phyloP scores from a whole-genome alignment of 2,329 filamentous ascomycete genomes.

The Balansia obtecta region DNA sequence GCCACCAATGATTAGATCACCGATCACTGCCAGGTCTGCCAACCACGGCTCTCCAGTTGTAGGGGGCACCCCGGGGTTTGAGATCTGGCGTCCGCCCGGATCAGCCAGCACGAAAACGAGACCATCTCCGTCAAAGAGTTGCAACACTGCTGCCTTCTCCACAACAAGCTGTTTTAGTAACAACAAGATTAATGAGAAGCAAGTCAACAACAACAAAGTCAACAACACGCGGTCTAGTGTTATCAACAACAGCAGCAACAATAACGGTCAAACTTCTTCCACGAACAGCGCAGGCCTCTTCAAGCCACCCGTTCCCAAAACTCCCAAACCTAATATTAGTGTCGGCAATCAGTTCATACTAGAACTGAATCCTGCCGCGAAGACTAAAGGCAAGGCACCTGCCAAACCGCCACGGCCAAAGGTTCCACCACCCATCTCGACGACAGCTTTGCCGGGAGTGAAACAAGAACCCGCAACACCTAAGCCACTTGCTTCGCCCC shows the following conservation, averaged over 20 bases:
- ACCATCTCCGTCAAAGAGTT: constrained; percentile 11
- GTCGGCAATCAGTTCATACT: constrained; percentile 23
- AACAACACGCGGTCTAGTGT: not conserved
- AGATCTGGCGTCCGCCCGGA: constrained; percentile 25
- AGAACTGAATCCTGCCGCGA: constrained; percentile 21
- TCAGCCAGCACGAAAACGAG: constrained; percentile 15
- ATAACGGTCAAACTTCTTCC: not conserved
- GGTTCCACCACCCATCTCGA: constrained; percentile 11
- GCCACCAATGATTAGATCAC: constrained; percentile 13
- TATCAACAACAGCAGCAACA: too few species aligned
- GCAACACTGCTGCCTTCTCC: constrained; percentile 8
- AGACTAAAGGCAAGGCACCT: constrained; percentile 22
- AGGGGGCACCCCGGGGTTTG: constrained; percentile 24
- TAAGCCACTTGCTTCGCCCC: constrained; percentile 12
- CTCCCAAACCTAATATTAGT: constrained; percentile 25
- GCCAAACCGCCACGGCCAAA: constrained; percentile 20
- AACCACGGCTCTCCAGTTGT: constrained; percentile 10
- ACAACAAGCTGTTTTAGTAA: not conserved
- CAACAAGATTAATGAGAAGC: not conserved
- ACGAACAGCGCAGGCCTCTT: constrained; percentile 15
- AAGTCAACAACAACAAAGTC: not conserved
- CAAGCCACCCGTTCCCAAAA: constrained; percentile 26
- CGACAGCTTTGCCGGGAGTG: constrained; percentile 14
- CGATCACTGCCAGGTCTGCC: constrained; percentile 10
- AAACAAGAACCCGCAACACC: constrained; percentile 21